Conservation (phyloP, 345 rosid species). For the Citrus sp. region DNA sequence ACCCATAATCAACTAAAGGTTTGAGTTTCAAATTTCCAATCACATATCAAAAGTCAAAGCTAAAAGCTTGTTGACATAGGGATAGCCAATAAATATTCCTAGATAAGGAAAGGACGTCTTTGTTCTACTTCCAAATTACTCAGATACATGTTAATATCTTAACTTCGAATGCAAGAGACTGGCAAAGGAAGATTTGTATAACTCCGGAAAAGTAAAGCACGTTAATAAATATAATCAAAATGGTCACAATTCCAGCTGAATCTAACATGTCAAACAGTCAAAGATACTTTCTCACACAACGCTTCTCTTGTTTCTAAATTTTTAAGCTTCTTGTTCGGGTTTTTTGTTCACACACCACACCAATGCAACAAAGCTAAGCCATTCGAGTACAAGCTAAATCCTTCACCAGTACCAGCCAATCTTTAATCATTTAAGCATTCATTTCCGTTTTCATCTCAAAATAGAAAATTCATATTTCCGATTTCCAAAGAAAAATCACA, state of each 20-base stretch:
- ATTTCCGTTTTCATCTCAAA: too few species aligned
- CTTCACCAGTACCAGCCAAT: background rate
- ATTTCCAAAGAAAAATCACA: slow-evolving; percentile 7
- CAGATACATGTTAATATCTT: background rate
- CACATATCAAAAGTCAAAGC: background rate
- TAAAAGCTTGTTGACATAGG: background rate
- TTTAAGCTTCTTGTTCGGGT: background rate
- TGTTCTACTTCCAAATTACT: background rate
- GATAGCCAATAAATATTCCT: background rate
- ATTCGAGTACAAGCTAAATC: background rate
- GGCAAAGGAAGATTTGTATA: background rate
- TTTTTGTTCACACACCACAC: background rate
- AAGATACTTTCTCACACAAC: background rate
- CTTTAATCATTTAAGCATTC: too few species aligned
- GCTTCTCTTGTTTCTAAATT: background rate
- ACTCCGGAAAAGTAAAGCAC: background rate
- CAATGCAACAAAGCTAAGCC: background rate
- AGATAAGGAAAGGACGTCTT: background rate
- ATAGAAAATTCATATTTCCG: too few species aligned
- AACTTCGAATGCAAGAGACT: background rate
- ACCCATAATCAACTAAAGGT: background rate
- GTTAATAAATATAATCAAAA: background rate
- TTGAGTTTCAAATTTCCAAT: background rate
- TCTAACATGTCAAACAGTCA: background rate
- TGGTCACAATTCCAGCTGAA: background rate